phyloP scores from a whole-genome alignment of 2,329 filamentous ascomycete genomes.

The Fusarium fujikuroi region DNA sequence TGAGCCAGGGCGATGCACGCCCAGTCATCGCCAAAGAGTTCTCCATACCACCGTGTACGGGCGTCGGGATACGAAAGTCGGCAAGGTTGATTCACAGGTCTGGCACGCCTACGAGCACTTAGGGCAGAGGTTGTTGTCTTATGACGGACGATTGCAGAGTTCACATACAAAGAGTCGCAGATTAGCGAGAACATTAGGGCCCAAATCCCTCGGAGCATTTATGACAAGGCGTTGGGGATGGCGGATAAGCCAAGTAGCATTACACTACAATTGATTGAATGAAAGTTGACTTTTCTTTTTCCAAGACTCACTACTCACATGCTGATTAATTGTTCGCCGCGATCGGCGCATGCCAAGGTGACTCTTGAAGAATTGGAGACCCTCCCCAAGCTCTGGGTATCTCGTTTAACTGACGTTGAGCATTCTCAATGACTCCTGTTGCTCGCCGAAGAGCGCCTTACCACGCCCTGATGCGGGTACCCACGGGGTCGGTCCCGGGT shows the following conservation, averaged over 20 bases:
- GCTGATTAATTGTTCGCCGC: neutral
- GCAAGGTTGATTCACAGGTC: slow-evolving; percentile 15
- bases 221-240: slow-evolving; percentile 38
- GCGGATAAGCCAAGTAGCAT: slow-evolving; percentile 10
- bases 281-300: neutral
- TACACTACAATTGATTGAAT: slow-evolving; percentile 12
- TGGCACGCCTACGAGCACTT: slow-evolving; percentile 20
- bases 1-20: slow-evolving; percentile 34
- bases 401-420: neutral
- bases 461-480: slow-evolving; percentile 26
- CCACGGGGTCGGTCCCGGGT: slow-evolving; percentile 8
- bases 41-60: slow-evolving; percentile 8
- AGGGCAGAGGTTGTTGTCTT: slow-evolving; percentile 19
- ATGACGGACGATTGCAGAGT: slow-evolving; percentile 10
- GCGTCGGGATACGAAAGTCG: slow-evolving; percentile 29
- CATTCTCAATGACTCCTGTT: slow-evolving; percentile 8
- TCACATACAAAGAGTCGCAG: slow-evolving; percentile 13
- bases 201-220: slow-evolving; percentile 20
- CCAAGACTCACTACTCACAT: neutral
- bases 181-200: slow-evolving; percentile 7
- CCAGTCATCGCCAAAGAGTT: slow-evolving; percentile 8
- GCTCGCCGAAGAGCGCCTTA: neutral
- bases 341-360: neutral
- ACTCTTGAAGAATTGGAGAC: neutral
- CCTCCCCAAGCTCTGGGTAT: neutral